Percentiles rank a stretch among this genome's conserved stretches.
Conservation (phyloP, 73 alveolate species). For the Tetrahymena borealis region DNA sequence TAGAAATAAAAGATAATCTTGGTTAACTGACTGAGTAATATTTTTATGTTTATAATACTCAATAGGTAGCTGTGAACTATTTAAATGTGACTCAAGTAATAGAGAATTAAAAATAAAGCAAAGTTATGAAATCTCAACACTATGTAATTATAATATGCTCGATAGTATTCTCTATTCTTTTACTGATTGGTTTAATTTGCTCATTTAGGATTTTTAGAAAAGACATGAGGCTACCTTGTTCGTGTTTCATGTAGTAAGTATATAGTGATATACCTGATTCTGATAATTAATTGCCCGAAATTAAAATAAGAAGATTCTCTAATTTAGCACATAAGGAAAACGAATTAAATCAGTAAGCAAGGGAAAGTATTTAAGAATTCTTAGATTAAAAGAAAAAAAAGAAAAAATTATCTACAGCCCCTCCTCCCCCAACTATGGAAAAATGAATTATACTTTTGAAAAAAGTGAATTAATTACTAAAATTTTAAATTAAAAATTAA, state of each 20-base stretch:
- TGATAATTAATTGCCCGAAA: not conserved
- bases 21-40: not conserved
- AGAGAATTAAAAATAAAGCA: not conserved
- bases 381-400: not conserved
- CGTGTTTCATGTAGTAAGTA: not conserved
- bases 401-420: not conserved
- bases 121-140: not conserved
- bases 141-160: not conserved
- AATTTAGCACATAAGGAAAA: not conserved
- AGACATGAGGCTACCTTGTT: not conserved
- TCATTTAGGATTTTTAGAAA: not conserved
- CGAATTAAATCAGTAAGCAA: not conserved
- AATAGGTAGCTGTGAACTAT: not conserved
- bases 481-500: not conserved
- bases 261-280: not conserved
- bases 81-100: not conserved
- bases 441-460: not conserved
- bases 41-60: not conserved
- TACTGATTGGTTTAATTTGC: not conserved
- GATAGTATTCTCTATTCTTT: not conserved
- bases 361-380: not conserved
- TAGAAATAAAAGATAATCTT: not conserved
- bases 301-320: not conserved
- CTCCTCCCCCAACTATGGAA: not conserved
- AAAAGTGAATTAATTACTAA: not conserved